phyloP scores from a whole-genome alignment of 352 stramenopile genomes.

The Pythium biforme region DNA sequence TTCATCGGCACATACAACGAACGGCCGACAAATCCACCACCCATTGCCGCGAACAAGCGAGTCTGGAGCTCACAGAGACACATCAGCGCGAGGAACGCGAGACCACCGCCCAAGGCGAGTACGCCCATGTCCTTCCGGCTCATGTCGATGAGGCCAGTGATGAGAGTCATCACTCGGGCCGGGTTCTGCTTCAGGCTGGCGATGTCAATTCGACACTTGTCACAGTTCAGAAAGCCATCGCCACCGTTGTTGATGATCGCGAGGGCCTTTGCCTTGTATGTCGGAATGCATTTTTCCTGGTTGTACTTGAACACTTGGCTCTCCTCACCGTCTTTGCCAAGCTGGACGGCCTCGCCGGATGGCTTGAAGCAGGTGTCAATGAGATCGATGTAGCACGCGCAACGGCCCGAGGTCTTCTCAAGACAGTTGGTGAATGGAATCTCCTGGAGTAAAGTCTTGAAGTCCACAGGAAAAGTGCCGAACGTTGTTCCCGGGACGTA shows the following conservation, averaged over 20 bases:
- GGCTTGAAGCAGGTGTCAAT: constrained; percentile 65
- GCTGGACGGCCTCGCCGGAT: constrained; percentile 32
- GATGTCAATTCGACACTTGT: constrained; percentile 67
- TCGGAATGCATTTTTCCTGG: constrained; percentile 59
- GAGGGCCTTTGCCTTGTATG: constrained; percentile 47
- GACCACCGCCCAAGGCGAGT: constrained; percentile 60
- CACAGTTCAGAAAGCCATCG: constrained; percentile 69
- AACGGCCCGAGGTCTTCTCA: constrained; percentile 54
- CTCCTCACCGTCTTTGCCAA: neutral
- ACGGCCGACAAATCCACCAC: constrained; percentile 72
- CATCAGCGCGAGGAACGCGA: constrained; percentile 45
- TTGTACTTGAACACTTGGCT: constrained; percentile 46
- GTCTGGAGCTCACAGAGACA: constrained; percentile 69
- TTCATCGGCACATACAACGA: constrained; percentile 70
- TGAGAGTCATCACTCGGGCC: constrained; percentile 51
- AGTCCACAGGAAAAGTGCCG: constrained; percentile 54
- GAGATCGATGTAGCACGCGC: constrained; percentile 68
- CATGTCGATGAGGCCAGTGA: constrained; percentile 48
- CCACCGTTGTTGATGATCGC: constrained; percentile 52
- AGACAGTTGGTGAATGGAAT: constrained; percentile 76
- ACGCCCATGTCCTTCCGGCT: constrained; percentile 57
- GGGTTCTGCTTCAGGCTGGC: constrained; percentile 65
- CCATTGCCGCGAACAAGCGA: constrained; percentile 65
- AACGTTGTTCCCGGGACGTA: constrained; percentile 40
- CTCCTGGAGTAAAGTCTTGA: constrained; percentile 59